Evolutionary conservation across 78 protist species (phyloP), one percentile per base, ranked within the genome.

Genomic region (Planoprotostelium fungivorum): DNA sequence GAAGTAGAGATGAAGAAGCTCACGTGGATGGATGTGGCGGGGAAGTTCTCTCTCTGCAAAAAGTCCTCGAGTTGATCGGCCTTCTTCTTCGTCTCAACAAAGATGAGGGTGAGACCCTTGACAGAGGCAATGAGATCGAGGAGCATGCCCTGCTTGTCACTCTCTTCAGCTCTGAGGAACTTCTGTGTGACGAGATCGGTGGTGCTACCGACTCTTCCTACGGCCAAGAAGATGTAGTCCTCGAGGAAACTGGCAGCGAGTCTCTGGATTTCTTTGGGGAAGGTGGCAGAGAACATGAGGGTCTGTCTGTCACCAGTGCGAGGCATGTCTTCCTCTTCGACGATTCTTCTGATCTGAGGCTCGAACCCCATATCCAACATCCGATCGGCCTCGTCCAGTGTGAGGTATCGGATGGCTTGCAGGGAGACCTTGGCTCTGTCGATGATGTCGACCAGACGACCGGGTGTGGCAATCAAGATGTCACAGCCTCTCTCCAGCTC

Each of bases 351-450:
- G 85, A 99, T 98, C 90, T 97, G 99, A 36, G 99, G 99, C 94
- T 98, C 99, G 86, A 99, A 99, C 37, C 99, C 99, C 99, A 99
- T 99, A 94, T 99, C 99, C 36, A 99, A 95, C 99, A 99, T 94
- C 91, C 99, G 98, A 87, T 99, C 99, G 29, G 99, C 99, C 94
- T 99, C 99, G 90, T 99, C 99, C 35, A 98, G 95, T 0, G 96
- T 91, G 39, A 98, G 88, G 91, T 90, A 96, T 88, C 92, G 92
- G 51, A 94, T 84, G n/a, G 34, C 0, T 29, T 89, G 1, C 28
- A 99, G 90, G n/a, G 92, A 37, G 1, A 99, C 96, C 63, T 85
- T 35, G 38, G 97, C 98, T 28, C 99, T 94, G 83, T 97, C 96
- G 38, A 98, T 36, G 84, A 99, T 39, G 95, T 99, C 99, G 29